Conservation (phyloP, 345 rosid genomes). For the Hibiscus syriacus region DNA sequence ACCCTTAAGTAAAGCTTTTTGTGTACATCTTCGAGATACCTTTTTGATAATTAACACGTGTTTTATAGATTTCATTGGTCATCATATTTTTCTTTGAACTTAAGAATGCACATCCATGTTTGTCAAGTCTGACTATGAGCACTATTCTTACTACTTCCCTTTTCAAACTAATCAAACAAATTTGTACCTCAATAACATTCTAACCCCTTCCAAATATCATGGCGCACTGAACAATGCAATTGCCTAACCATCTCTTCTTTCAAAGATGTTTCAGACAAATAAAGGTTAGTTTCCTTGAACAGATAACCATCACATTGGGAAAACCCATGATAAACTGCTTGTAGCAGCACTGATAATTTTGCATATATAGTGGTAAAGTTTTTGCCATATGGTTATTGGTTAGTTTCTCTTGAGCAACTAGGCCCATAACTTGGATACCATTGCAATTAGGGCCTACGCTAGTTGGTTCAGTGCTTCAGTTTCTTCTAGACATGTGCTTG, state of each 20-base stretch:
- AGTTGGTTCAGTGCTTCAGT: not conserved
- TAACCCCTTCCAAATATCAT: not conserved
- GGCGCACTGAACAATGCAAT: not conserved
- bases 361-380: not conserved
- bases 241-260: not conserved
- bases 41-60: no score
- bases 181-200: not conserved
- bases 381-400: not conserved
- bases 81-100: no score
- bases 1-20: no score
- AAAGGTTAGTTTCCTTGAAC: not conserved
- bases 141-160: not conserved
- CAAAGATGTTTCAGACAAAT: not conserved
- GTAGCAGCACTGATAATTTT: not conserved
- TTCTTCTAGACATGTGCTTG: not conserved
- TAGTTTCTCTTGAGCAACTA: no score
- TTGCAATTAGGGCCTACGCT: not conserved
- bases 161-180: not conserved
- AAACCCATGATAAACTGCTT: not conserved
- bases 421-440: no score
- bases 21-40: no score
- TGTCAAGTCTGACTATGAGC: not conserved
- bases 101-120: not conserved
- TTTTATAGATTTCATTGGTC: no score
- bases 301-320: not conserved